These are phyloP conservation scores for Aureobasidium pullulans DNA, from an alignment of 2,329 filamentous ascomycete genomes.

Conservation along the genomic window DNA sequence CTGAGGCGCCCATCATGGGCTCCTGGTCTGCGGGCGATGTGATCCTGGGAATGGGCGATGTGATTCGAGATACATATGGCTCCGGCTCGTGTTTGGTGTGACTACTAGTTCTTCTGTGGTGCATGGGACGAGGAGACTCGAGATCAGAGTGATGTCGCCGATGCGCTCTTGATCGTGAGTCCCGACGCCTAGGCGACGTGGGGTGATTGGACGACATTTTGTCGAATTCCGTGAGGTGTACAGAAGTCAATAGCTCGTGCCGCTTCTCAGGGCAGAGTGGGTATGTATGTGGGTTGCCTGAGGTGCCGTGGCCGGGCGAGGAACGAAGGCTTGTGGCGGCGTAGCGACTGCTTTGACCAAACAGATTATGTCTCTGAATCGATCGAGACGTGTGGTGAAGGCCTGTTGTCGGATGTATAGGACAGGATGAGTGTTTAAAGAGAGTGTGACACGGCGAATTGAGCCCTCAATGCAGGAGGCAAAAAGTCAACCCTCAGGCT, in stretches of 20 bases:
- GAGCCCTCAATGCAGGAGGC: neutral
- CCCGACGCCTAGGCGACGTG: conserved; percentile 5
- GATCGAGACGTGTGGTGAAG: neutral
- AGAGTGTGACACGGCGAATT: neutral
- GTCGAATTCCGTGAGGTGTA: neutral
- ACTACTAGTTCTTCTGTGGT: conserved; percentile 22
- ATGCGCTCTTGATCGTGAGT: conserved; percentile 6
- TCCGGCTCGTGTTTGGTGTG: conserved; percentile 27
- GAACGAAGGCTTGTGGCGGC: neutral
- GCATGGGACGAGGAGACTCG: conserved; percentile 51
- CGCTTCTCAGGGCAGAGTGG: neutral
- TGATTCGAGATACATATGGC: neutral
- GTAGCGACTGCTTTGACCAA: neutral
- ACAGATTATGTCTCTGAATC: neutral
- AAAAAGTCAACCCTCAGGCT: neutral
- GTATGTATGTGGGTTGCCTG: no score
- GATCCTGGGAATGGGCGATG: conserved; percentile 7
- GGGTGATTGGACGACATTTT: conserved; percentile 9
- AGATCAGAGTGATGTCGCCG: conserved; percentile 58
- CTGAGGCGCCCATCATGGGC: conserved; percentile 38
- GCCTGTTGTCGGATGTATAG: neutral
- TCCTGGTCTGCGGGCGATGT: conserved; percentile 41
- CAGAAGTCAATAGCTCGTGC: neutral
- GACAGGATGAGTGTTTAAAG: neutral
- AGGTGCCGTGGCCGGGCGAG: neutral